These are phyloP conservation scores for Heliosperma pusillum DNA, from an alignment of 148 eudicot species.

Conservation along the genomic window DNA sequence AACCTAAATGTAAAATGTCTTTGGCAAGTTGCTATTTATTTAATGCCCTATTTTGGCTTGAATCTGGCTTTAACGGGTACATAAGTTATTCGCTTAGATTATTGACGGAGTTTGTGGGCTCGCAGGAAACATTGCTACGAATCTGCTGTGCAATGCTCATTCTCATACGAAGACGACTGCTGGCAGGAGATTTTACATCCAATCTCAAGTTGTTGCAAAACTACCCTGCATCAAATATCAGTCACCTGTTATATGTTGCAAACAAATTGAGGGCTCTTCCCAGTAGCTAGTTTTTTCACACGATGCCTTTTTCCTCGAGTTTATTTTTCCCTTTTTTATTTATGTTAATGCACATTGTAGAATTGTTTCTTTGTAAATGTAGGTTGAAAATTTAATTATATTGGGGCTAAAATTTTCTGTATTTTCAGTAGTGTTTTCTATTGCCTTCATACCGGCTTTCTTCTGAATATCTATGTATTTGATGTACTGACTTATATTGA, in stretches of 20 bases:
- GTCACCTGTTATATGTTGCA: slow-evolving; percentile 90
- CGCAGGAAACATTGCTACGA: slow-evolving; percentile 89
- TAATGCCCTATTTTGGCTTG: background rate
- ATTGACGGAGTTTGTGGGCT: slow-evolving; percentile 4
- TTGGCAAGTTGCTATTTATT: background rate
- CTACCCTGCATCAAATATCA: slow-evolving; percentile 87
- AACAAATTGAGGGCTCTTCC: slow-evolving; percentile 70
- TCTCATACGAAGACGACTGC: slow-evolving; percentile 79
- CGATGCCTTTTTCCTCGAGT: background rate
- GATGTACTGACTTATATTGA: background rate
- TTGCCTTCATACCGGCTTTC: background rate
- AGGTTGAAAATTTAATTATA: background rate
- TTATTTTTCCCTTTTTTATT: slow-evolving; percentile 10
- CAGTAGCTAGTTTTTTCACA: slow-evolving; percentile 29
- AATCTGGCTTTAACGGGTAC: background rate
- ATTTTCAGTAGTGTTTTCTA: background rate
- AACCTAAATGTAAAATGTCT: background rate
- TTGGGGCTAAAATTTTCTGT: slow-evolving; percentile 13
- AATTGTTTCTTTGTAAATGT: slow-evolving; percentile 26
- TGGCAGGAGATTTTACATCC: slow-evolving; percentile 95
- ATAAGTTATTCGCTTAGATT: background rate
- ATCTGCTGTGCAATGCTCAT: slow-evolving; percentile 94
- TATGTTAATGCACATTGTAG: slow-evolving; percentile 27
- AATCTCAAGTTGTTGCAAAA: slow-evolving; percentile 87
- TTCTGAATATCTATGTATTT: background rate